Evolutionary conservation across 208 protist species (phyloP), one percentile per base, ranked within the genome.

Genomic region (Acanthamoeba castellanii): DNA sequence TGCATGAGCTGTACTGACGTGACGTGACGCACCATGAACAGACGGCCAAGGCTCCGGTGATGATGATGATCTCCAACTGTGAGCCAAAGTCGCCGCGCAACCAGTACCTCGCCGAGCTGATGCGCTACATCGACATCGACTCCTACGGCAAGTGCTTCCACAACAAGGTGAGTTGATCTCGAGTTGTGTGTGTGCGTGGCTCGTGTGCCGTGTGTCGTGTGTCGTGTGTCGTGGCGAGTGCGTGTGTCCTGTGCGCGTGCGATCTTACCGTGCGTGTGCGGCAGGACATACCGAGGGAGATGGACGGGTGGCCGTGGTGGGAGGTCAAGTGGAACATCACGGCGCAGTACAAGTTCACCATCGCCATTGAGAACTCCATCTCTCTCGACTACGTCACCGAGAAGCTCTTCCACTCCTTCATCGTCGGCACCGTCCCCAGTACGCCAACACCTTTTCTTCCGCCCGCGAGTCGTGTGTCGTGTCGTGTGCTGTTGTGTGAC

Each of bases 141-240:
- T 95, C 91, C 42, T 97, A 96, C 72, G 96, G 96, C 27, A 34
- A 88, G 42, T 97, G 96, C 66, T 84, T 96, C 11, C 94, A 97
- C 66, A 96, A 95, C 72, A 82, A 59, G 27, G 89, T 94, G 52
- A 25, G 14, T 52, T n/a, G n/a, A n/a, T n/a, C n/a, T n/a, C n/a
- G n/a, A n/a, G n/a, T n/a, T n/a, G n/a, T n/a, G n/a, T n/a, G n/a
- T n/a, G n/a, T n/a, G n/a, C n/a, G n/a, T n/a, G n/a, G n/a, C n/a
- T n/a, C n/a, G n/a, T n/a, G n/a, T n/a, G n/a, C 18, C 50, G 11
- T 2, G 3, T 30, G 25, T 3, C 27, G 47, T 37, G 68, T 42
- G 68, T 3, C 8, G 30, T 27, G 14, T n/a, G n/a, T n/a, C n/a
- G n/a, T n/a, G n/a, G n/a, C n/a, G n/a, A n/a, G n/a, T n/a, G n/a